A percentile compares a stretch with the other conserved stretches of the same genome.
Conservation (phyloP, 768 basidiomycete genomes). For the Trametes maxima region DNA sequence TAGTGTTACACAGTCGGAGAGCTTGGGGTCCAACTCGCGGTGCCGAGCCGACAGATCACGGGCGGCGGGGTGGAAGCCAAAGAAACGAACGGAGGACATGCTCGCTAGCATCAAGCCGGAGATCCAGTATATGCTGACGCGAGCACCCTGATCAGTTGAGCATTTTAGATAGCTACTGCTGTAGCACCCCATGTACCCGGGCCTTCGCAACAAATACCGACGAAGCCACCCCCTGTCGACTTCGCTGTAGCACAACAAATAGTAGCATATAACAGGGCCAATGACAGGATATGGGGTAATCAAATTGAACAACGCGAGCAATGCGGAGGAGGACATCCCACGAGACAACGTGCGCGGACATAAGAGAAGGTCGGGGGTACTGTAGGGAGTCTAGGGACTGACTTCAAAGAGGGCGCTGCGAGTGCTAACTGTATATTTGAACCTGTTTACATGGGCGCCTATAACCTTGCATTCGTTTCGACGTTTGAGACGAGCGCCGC, state of each 20-base stretch:
- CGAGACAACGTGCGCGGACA: too few species aligned
- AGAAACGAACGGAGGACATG: constrained; percentile 43
- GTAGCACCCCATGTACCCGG: not conserved
- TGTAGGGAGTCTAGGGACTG: not conserved
- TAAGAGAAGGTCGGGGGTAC: not conserved
- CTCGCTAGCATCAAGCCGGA: constrained; percentile 46
- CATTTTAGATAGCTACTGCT: not conserved
- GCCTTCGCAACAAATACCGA: too few species aligned
- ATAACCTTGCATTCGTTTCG: not conserved
- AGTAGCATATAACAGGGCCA: not conserved
- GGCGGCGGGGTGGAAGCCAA: constrained; percentile 49
- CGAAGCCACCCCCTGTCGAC: too few species aligned
- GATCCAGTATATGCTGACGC: constrained; percentile 30
- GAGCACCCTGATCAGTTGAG: not conserved
- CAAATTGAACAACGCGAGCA: too few species aligned
- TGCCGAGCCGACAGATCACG: constrained; percentile 28
- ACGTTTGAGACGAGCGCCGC: not conserved
- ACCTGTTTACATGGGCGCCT: constrained; percentile 1
- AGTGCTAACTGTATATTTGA: not conserved
- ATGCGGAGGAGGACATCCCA: too few species aligned
- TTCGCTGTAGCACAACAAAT: not conserved
- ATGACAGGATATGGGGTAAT: not conserved
- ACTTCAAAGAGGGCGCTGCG: not conserved
- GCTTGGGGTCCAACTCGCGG: constrained; percentile 20
- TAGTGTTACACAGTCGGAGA: not conserved